Conservation (phyloP, 768 basidiomycete species). For the Termitomyces titanicus region DNA sequence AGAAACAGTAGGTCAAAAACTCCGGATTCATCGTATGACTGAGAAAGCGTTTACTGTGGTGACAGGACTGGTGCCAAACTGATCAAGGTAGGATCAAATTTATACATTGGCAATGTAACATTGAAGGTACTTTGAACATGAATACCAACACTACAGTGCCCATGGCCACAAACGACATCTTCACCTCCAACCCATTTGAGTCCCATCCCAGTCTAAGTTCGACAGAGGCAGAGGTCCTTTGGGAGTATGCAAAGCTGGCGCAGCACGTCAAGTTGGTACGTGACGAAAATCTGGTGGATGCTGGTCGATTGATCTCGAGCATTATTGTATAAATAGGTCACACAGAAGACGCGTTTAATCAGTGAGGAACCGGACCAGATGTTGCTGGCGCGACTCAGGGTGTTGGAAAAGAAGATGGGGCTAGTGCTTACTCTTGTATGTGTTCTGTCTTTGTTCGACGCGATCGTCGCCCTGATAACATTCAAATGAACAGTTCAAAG, state of each 20-base stretch:
- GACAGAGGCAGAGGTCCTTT: constrained; percentile 77
- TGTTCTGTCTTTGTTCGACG: background rate
- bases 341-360: constrained; percentile 63
- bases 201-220: constrained; percentile 62
- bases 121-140: background rate
- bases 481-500: constrained; percentile 70
- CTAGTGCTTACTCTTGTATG: constrained; percentile 88
- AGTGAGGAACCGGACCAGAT: constrained; percentile 74
- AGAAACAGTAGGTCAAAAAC: too few relatives aligned
- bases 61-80: too few relatives aligned
- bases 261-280: constrained; percentile 76
- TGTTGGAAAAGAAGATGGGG: constrained; percentile 92
- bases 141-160: constrained; percentile 21
- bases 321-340: constrained; percentile 40
- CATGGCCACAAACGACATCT: constrained; percentile 35
- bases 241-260: constrained; percentile 90
- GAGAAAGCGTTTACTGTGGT: too few relatives aligned
- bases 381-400: constrained; percentile 71
- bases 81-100: background rate
- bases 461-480: constrained; percentile 29
- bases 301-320: background rate
- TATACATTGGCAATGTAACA: too few relatives aligned
- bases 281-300: constrained; percentile 8
- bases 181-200: constrained; percentile 68
- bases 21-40: too few relatives aligned